Percentiles rank a stretch among this genome's conserved stretches.
Evolutionary conservation across 208 protist species (phyloP).

Genomic region (Trypanosoma melophagium): DNA sequence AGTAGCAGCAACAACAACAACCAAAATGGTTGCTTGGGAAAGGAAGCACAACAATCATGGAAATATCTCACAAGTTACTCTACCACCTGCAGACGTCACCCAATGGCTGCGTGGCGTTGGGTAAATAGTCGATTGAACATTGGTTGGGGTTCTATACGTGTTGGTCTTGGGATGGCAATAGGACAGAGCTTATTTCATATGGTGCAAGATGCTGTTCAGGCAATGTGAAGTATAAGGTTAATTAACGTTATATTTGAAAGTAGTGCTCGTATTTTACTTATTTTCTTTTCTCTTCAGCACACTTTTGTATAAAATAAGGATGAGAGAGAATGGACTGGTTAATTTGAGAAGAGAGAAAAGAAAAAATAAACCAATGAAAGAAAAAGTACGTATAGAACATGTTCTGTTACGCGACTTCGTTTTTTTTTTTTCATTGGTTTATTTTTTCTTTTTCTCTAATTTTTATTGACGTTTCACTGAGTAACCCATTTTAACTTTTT

Average conservation of each 20-base stretch:
- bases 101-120: slow-evolving; percentile 71
- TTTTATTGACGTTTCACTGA: too few relatives aligned
- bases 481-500: too few relatives aligned
- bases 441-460: neutral
- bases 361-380: neutral
- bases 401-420: neutral
- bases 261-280: neutral
- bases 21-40: neutral
- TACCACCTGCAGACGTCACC: slow-evolving; percentile 29
- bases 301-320: neutral
- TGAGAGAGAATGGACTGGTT: neutral
- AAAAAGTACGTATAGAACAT: neutral
- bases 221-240: neutral
- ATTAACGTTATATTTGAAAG: neutral
- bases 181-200: slow-evolving; percentile 82
- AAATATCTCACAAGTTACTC: slow-evolving; percentile 12
- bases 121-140: slow-evolving; percentile 86
- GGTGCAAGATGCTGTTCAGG: slow-evolving; percentile 44
- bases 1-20: neutral
- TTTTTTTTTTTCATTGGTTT: slow-evolving; percentile 13
- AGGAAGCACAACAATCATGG: slow-evolving; percentile 8
- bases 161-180: slow-evolving; percentile 88
- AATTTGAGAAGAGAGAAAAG: neutral
- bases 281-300: neutral
- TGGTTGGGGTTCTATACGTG: slow-evolving; percentile 86